Conservation (phyloP, 192 early-diverging fungal genomes). For the Backusella tuberculispora region DNA sequence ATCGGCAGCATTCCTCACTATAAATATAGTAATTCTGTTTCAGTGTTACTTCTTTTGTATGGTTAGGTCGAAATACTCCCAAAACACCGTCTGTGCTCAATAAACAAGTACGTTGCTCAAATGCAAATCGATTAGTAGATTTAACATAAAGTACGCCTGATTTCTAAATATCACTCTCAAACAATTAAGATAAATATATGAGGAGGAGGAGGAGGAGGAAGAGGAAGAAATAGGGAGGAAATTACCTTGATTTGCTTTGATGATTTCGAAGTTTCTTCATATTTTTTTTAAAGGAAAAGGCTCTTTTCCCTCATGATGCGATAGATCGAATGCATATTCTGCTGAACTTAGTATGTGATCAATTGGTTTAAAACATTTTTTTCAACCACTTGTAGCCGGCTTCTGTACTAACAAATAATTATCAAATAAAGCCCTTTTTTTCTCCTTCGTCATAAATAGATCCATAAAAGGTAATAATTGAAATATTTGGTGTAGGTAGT, state of each 20-base stretch:
- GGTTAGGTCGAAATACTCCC: neutral
- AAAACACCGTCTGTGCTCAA: constrained; percentile 14
- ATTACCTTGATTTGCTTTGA: neutral
- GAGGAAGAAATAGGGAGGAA: no score
- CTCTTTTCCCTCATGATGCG: neutral
- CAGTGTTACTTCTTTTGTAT: neutral
- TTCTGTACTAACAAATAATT: neutral
- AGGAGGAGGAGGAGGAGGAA: neutral
- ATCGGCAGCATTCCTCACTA: neutral
- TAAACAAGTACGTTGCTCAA: constrained; percentile 3
- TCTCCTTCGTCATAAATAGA: neutral
- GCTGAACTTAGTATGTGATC: constrained; percentile 2
- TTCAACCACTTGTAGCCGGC: neutral
- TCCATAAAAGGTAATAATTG: neutral
- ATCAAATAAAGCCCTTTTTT: neutral
- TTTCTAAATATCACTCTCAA: neutral
- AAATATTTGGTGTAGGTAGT: neutral
- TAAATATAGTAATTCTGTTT: neutral
- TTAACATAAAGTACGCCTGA: neutral
- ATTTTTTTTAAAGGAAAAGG: neutral
- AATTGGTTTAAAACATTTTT: neutral
- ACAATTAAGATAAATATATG: neutral
- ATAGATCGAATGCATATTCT: neutral
- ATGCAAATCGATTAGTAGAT: neutral
- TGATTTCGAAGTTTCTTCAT: neutral